phyloP scores from a whole-genome alignment of 1,139 yeast genomes.

The Lodderomyces margitis region DNA sequence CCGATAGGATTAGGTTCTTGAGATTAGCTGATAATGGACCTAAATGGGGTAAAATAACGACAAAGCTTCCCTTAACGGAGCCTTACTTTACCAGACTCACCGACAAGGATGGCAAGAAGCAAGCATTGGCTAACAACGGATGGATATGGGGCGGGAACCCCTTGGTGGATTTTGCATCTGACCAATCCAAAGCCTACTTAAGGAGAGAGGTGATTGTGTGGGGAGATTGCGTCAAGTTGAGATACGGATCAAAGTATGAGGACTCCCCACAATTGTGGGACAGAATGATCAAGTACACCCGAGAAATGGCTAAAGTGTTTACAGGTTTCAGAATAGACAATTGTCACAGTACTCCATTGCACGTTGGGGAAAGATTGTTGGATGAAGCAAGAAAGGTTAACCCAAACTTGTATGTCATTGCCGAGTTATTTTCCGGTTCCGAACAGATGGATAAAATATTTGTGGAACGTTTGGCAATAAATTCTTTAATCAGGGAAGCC shows the following conservation, averaged over 20 bases:
- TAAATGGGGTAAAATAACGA: constrained; percentile 60
- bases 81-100: constrained; percentile 80
- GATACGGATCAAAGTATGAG: constrained; percentile 73
- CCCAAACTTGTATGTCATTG: constrained; percentile 88
- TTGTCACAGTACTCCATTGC: constrained; percentile 93
- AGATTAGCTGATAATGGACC: constrained; percentile 84
- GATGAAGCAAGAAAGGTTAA: constrained; percentile 86
- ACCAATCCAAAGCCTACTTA: constrained; percentile 72
- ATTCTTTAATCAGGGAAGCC: constrained; percentile 89
- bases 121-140: constrained; percentile 90
- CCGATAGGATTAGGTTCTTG: constrained; percentile 71
- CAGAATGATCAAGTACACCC: constrained; percentile 78
- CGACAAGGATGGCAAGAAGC: constrained; percentile 51
- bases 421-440: constrained; percentile 91
- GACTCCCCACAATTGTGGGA: constrained; percentile 92
- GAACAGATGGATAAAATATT: constrained; percentile 87
- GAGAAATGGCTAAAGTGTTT: constrained; percentile 71
- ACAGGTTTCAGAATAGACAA: constrained; percentile 93
- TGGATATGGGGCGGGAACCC: constrained; percentile 99
- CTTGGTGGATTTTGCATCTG: constrained; percentile 86
- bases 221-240: constrained; percentile 94
- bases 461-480: constrained; percentile 86
- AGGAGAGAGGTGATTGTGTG: constrained; percentile 93
- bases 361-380: constrained; percentile 84
- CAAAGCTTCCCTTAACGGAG: constrained; percentile 66